Percentiles rank a stretch among this genome's conserved stretches.
These are phyloP conservation scores for Rhodotorula babjevae DNA, from an alignment of 768 basidiomycete genomes.

Conservation along the genomic window DNA sequence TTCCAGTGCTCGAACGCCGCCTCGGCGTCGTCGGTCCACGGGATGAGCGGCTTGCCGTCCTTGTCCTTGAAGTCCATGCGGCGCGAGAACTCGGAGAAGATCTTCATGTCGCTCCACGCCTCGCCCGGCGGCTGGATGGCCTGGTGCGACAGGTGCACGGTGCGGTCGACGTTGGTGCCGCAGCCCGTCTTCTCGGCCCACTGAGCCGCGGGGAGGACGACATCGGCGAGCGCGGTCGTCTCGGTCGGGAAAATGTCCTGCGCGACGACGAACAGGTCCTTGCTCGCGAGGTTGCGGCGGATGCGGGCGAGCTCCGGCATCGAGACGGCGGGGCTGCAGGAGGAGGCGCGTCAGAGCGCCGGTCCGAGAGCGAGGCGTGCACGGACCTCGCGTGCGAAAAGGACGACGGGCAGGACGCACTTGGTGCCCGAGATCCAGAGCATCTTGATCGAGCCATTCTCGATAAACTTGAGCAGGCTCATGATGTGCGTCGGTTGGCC, in stretches of 20 bases:
- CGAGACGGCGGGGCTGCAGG: constrained; percentile 32
- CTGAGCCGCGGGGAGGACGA: constrained; percentile 38
- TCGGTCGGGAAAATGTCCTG: constrained; percentile 42
- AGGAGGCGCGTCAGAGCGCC: background rate
- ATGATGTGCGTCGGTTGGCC: constrained; percentile 38
- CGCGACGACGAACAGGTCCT: constrained; percentile 36
- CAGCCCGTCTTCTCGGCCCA: constrained; percentile 35
- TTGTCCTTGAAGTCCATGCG: constrained; percentile 40
- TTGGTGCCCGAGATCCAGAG: constrained; percentile 40
- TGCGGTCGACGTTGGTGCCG: constrained; percentile 41
- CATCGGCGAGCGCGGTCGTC: constrained; percentile 40
- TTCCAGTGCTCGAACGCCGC: constrained; percentile 38
- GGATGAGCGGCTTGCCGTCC: constrained; percentile 34
- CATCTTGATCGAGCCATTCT: constrained; percentile 37
- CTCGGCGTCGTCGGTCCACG: constrained; percentile 15
- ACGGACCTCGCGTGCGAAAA: no score
- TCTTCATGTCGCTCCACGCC: constrained; percentile 37
- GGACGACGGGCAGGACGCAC: background rate
- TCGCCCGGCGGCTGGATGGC: constrained; percentile 40
- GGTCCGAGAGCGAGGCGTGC: no score
- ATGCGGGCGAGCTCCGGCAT: constrained; percentile 35
- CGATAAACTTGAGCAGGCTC: constrained; percentile 36
- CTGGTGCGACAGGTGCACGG: constrained; percentile 37
- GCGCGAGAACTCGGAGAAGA: constrained; percentile 38
- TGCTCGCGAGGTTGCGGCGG: constrained; percentile 25